phyloP scores from a whole-genome alignment of 2,329 filamentous ascomycete species.

The Amauroascus verrucosus region DNA sequence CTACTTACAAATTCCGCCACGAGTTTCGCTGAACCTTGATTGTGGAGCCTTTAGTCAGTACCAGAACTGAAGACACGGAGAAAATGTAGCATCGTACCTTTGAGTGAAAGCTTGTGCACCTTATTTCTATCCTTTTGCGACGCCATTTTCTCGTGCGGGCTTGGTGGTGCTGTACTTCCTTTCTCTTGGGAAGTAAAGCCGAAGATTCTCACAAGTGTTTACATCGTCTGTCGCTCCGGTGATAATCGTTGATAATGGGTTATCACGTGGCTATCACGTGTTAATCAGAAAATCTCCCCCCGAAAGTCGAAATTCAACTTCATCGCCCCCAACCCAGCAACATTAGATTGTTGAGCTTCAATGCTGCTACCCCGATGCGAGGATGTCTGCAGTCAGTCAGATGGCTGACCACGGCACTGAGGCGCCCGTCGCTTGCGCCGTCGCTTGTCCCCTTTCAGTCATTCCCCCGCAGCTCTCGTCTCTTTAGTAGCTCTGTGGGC shows the following conservation, averaged over 20 bases:
- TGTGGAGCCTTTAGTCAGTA: neutral
- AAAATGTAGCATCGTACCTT: conserved; percentile 24
- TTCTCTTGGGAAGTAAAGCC: neutral
- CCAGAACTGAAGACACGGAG: neutral
- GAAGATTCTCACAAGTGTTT: neutral
- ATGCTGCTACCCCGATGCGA: conserved; percentile 34
- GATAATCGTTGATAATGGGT: conserved; percentile 8
- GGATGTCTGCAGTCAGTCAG: conserved; percentile 39
- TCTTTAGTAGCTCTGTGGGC: conserved; percentile 23
- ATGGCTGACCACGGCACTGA: conserved; percentile 36
- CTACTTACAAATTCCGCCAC: conserved; percentile 84
- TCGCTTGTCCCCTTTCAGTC: conserved; percentile 23
- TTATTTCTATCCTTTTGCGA: conserved; percentile 62
- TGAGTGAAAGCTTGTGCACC: conserved; percentile 81
- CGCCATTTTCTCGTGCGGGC: conserved; percentile 24
- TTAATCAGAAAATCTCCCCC: neutral
- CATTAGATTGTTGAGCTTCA: conserved; percentile 10
- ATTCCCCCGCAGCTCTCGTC: conserved; percentile 20
- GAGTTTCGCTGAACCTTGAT: conserved; percentile 61
- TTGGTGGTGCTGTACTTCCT: neutral
- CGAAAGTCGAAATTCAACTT: neutral
- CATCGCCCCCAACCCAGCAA: too few relatives aligned
- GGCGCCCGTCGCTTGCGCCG: conserved; percentile 24
- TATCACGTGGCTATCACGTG: neutral
- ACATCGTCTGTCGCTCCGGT: conserved; percentile 8